Conservation (phyloP, 192 early-diverging fungal species). For the Rhizoclosmatium globosum region DNA sequence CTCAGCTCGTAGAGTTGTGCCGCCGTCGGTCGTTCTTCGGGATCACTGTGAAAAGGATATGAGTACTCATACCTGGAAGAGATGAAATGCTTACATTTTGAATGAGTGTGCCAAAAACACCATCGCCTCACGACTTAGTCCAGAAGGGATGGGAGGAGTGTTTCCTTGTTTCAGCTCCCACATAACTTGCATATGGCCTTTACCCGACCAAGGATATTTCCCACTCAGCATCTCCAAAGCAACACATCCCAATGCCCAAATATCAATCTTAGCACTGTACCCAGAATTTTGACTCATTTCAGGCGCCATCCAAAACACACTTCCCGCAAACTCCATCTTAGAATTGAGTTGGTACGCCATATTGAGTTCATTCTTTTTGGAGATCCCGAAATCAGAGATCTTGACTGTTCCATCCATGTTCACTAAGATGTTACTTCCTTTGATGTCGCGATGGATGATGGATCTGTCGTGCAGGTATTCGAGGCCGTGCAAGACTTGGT, state of each 20-base stretch:
- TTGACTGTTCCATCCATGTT: slow-evolving; percentile 89
- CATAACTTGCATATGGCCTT: slow-evolving; percentile 56
- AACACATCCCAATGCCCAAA: slow-evolving; percentile 83
- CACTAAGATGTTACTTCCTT: slow-evolving; percentile 80
- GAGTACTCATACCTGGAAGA: not conserved
- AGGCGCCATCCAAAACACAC: slow-evolving; percentile 94
- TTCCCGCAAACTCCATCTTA: slow-evolving; percentile 75
- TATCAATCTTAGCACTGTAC: slow-evolving; percentile 88
- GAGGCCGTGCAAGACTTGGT: slow-evolving; percentile 85
- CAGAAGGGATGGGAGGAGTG: slow-evolving; percentile 79
- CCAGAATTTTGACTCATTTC: slow-evolving; percentile 86
- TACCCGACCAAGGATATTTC: slow-evolving; percentile 74
- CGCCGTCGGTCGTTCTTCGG: slow-evolving; percentile 75
- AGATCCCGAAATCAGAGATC: slow-evolving; percentile 97
- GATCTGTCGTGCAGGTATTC: slow-evolving; percentile 86
- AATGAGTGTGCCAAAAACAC: slow-evolving; percentile 79
- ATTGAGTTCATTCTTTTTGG: slow-evolving; percentile 75
- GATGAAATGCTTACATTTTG: slow-evolving; percentile 60
- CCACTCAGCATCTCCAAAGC: slow-evolving; percentile 95
- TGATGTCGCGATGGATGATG: slow-evolving; percentile 95
- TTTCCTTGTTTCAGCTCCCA: slow-evolving; percentile 72
- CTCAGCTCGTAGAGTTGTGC: slow-evolving; percentile 56
- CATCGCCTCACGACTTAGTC: slow-evolving; percentile 67
- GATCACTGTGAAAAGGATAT: slow-evolving; percentile 57
- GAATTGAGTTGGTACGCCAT: slow-evolving; percentile 46